A percentile compares a stretch with the other conserved stretches of the same genome.
These are phyloP conservation scores for Dillenia turbinata DNA, from an alignment of 164 flowering plant genomes.

Conservation along the genomic window DNA sequence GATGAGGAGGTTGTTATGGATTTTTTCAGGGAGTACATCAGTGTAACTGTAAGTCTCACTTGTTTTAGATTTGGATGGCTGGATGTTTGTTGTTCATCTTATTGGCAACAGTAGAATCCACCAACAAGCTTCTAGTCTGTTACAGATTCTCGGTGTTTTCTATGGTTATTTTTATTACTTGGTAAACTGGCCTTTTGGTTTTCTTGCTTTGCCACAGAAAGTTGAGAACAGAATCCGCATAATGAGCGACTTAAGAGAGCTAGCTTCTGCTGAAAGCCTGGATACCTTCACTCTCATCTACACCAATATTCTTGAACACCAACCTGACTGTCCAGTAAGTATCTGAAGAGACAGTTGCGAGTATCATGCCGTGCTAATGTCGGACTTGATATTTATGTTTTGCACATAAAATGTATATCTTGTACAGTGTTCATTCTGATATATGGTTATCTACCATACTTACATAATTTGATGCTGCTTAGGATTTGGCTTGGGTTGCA, in stretches of 20 bases:
- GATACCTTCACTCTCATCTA: conserved; percentile 94
- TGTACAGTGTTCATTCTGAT: too few relatives aligned
- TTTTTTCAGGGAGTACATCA: conserved; percentile 89
- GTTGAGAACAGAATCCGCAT: conserved; percentile 84
- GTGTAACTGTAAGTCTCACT: conserved; percentile 63
- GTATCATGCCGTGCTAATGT: too few relatives aligned
- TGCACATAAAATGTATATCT: too few relatives aligned
- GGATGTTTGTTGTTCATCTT: neutral
- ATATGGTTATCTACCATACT: too few relatives aligned
- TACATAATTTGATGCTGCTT: too few relatives aligned
- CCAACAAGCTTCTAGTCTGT: too few relatives aligned
- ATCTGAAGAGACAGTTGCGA: neutral
- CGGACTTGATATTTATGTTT: too few relatives aligned
- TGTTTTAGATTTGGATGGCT: neutral
- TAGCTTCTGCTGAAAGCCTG: conserved; percentile 95
- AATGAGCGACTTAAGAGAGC: conserved; percentile 86
- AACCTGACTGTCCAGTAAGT: conserved; percentile 98
- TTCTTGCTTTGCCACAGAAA: conserved; percentile 49
- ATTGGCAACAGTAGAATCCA: too few relatives aligned
- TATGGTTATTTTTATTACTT: too few relatives aligned
- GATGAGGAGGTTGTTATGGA: conserved; percentile 94
- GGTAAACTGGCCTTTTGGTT: too few relatives aligned
- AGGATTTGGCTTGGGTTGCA: too few relatives aligned
- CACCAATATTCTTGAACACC: conserved; percentile 90
- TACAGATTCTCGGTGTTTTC: too few relatives aligned